Percentiles rank a stretch among this genome's conserved stretches.
These are phyloP conservation scores for Juncus inflexus DNA, from an alignment of 176 grass and related monocot species.

Conservation along the genomic window DNA sequence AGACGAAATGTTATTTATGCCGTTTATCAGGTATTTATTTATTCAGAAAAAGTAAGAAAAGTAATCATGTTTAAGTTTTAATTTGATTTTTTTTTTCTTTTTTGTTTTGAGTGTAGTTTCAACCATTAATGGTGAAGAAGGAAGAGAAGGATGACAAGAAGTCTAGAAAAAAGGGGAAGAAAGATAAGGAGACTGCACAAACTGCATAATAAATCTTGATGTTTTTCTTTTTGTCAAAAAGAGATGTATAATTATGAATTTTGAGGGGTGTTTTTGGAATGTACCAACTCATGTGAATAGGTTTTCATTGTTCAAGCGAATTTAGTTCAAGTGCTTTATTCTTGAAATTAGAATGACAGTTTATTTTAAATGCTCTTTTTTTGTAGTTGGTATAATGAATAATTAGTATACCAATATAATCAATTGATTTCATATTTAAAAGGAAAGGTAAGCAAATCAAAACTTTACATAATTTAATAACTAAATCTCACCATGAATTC, in stretches of 20 bases:
- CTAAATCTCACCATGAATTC: slow-evolving; percentile 32
- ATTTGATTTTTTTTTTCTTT: neutral
- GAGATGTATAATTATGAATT: neutral
- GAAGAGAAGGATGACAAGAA: slow-evolving; percentile 51
- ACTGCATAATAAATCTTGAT: slow-evolving; percentile 30
- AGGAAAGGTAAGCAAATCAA: too few relatives aligned
- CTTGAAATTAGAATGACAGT: too few relatives aligned
- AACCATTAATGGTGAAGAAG: slow-evolving; percentile 73
- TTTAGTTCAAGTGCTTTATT: too few relatives aligned
- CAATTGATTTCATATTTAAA: too few relatives aligned
- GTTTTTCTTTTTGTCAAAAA: neutral
- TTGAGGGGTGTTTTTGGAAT: neutral
- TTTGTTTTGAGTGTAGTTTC: slow-evolving; percentile 54
- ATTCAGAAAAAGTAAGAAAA: neutral
- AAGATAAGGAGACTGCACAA: slow-evolving; percentile 56
- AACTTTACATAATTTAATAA: neutral
- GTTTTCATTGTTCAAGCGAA: too few relatives aligned
- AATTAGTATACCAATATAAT: too few relatives aligned
- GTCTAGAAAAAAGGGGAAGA: slow-evolving; percentile 46
- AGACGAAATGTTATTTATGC: slow-evolving; percentile 97
- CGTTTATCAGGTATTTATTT: slow-evolving; percentile 81
- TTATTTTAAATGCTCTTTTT: too few relatives aligned
- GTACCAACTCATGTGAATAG: too few relatives aligned
- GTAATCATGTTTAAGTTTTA: neutral
- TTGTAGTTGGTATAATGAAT: too few relatives aligned